Percentiles rank a stretch among this genome's conserved stretches.
phyloP scores from a whole-genome alignment of 2,329 filamentous ascomycete genomes.

The Claviceps sp. region DNA sequence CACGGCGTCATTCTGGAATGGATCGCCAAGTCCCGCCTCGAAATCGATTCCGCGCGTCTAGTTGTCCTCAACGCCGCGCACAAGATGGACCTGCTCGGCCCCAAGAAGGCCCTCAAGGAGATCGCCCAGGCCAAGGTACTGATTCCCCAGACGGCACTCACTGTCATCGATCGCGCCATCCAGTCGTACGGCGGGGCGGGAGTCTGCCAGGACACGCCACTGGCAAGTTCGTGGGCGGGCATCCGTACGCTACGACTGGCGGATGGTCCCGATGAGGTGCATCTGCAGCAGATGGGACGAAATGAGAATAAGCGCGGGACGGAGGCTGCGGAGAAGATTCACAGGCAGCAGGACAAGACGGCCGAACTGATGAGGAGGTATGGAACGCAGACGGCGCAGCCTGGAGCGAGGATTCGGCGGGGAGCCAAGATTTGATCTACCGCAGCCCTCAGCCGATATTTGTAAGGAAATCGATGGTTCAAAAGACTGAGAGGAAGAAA shows the following conservation, averaged over 20 bases:
- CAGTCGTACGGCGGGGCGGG: constrained; percentile 87
- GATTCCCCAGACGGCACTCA: constrained; percentile 67
- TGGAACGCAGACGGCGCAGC: constrained; percentile 30
- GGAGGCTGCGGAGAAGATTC: constrained; percentile 47
- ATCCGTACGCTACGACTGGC: constrained; percentile 75
- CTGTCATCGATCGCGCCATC: constrained; percentile 85
- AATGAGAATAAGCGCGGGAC: constrained; percentile 64
- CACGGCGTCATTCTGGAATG: constrained; percentile 94
- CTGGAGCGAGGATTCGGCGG: constrained; percentile 37
- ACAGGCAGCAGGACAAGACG: constrained; percentile 50
- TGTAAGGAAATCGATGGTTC: background rate
- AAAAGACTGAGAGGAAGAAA: background rate
- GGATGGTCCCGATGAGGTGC: constrained; percentile 95
- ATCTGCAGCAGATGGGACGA: constrained; percentile 64
- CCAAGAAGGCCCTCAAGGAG: constrained; percentile 81
- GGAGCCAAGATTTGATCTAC: constrained; percentile 29
- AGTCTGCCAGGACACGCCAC: constrained; percentile 85
- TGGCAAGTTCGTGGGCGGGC: constrained; percentile 70
- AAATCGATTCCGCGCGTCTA: constrained; percentile 85
- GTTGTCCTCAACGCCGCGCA: constrained; percentile 89
- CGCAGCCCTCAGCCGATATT: too few relatives aligned
- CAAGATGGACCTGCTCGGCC: constrained; percentile 79
- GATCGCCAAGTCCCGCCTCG: constrained; percentile 81
- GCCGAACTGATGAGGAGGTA: constrained; percentile 52
- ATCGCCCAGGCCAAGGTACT: constrained; percentile 94